Conservation (phyloP, 2,329 filamentous ascomycete genomes). For the Neocucurbitaria cava region DNA sequence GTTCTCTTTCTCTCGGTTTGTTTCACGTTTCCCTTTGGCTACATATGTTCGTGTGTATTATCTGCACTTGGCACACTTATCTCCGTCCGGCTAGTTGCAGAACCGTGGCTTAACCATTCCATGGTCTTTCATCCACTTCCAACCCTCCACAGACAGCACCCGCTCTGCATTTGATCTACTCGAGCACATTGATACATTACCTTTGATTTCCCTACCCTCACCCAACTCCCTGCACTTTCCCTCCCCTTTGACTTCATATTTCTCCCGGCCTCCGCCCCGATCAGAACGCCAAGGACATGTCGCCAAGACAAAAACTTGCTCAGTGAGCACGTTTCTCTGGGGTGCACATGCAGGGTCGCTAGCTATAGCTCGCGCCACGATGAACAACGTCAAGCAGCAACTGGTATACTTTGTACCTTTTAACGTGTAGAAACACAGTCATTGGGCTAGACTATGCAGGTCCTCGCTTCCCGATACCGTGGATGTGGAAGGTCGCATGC, state of each 20-base stretch:
- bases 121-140: background rate
- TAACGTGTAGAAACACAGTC: background rate
- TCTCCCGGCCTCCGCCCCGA: background rate
- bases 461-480: slow-evolving; percentile 3
- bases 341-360: slow-evolving; percentile 21
- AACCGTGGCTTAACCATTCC: background rate
- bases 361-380: slow-evolving; percentile 38
- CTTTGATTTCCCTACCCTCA: background rate
- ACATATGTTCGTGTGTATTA: no score
- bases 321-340: slow-evolving; percentile 34
- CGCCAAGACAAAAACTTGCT: slow-evolving; percentile 34
- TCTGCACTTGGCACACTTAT: background rate
- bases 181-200: no score
- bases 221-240: background rate
- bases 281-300: background rate
- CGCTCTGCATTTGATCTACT: no score
- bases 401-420: background rate
- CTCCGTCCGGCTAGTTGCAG: slow-evolving; percentile 1
- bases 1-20: background rate
- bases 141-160: background rate
- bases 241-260: background rate
- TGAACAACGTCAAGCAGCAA: background rate
- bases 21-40: background rate
- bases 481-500: slow-evolving; percentile 3
- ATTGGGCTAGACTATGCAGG: slow-evolving; percentile 1